These are phyloP conservation scores for Apostasia ramifera DNA, from an alignment of 106 monocot genomes.

Conservation along the genomic window DNA sequence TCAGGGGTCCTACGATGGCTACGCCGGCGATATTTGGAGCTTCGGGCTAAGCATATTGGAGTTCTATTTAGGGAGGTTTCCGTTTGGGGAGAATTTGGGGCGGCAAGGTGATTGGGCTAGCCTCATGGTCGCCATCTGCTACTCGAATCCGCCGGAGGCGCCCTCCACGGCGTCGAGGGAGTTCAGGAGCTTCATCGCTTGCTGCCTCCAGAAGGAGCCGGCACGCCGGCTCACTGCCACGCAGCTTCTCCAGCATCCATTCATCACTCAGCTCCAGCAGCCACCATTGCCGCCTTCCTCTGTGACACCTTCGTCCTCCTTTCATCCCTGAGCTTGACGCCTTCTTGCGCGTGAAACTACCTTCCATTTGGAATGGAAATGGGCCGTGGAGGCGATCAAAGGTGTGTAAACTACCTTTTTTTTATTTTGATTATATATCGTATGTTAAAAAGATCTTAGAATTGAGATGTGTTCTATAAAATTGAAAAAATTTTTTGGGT, in stretches of 20 bases:
- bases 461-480: neutral
- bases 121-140: conserved; percentile 84
- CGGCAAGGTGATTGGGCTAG: conserved; percentile 87
- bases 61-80: conserved; percentile 79
- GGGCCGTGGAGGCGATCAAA: neutral
- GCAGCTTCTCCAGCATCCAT: conserved; percentile 79
- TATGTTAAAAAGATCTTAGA: neutral
- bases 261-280: conserved; percentile 26
- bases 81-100: conserved; percentile 71
- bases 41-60: conserved; percentile 86
- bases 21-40: conserved; percentile 92
- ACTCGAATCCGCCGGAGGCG: conserved; percentile 52
- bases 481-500: no score
- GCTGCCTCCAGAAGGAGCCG: conserved; percentile 74
- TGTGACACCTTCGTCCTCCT: neutral
- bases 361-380: no score
- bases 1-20: conserved; percentile 77
- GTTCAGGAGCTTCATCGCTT: conserved; percentile 54
- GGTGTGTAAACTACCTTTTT: neutral
- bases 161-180: conserved; percentile 56
- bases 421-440: neutral
- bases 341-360: no score
- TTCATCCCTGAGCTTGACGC: neutral
- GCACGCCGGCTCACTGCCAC: conserved; percentile 32
- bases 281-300: conserved; percentile 1